Evolutionary conservation across 306 rosid species (phyloP).

Genomic region (Ammopiptanthus mongolicus): DNA sequence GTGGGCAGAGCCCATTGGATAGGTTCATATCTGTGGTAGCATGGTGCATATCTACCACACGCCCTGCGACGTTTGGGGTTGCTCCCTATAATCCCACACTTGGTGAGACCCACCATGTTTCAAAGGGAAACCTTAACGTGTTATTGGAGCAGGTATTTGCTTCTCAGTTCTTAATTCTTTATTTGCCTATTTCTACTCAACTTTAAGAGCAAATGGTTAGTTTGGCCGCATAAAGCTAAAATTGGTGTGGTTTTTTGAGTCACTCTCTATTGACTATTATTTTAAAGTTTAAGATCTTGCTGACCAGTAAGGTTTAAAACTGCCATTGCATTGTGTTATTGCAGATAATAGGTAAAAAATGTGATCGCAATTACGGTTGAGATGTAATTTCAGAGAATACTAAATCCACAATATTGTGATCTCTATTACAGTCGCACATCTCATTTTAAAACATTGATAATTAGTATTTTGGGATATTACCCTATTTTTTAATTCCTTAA

Average conservation of each 20-base stretch:
- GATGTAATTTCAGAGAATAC: too few relatives aligned
- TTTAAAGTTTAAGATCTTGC: neutral
- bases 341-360: too few relatives aligned
- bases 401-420: too few relatives aligned
- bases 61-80: constrained; percentile 64
- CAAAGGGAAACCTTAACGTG: constrained; percentile 59
- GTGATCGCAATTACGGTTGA: too few relatives aligned
- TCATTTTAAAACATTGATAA: too few relatives aligned
- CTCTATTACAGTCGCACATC: too few relatives aligned
- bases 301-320: too few relatives aligned
- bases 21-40: constrained; percentile 64
- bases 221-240: neutral
- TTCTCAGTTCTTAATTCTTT: neutral
- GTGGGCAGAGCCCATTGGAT: constrained; percentile 42
- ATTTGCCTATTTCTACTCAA: neutral
- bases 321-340: too few relatives aligned
- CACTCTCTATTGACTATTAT: neutral
- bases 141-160: constrained; percentile 77
- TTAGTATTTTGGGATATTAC: too few relatives aligned
- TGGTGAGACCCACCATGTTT: constrained; percentile 94
- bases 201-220: neutral
- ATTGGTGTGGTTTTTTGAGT: neutral
- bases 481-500: too few relatives aligned
- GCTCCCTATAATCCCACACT: constrained; percentile 90
- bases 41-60: constrained; percentile 74